These are phyloP conservation scores for Pythium dissotocum DNA, from an alignment of 352 stramenopile species.

Conservation along the genomic window DNA sequence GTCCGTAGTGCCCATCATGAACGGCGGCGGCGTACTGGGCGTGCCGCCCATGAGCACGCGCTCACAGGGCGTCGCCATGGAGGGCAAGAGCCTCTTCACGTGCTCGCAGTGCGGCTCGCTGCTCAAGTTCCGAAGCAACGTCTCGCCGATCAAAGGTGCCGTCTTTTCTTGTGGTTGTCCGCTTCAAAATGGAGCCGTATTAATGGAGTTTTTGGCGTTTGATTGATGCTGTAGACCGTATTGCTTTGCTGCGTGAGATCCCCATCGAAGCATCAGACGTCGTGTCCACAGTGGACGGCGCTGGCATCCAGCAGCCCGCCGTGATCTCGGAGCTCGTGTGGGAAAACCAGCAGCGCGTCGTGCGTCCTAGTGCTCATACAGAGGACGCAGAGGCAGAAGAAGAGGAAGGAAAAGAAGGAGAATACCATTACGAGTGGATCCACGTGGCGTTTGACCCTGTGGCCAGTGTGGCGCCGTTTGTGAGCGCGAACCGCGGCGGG, in stretches of 20 bases:
- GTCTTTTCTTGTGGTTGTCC: not conserved
- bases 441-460: conserved; percentile 44
- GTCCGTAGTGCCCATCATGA: conserved; percentile 14
- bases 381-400: conserved; percentile 1
- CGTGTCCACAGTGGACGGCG: conserved; percentile 10
- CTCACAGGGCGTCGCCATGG: conserved; percentile 43
- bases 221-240: conserved; percentile 39
- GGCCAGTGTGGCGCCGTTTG: conserved; percentile 46
- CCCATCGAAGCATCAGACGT: conserved; percentile 22
- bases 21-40: conserved; percentile 7
- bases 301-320: conserved; percentile 22
- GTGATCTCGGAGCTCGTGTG: conserved; percentile 32
- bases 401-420: no score
- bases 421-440: conserved; percentile 24
- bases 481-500: conserved; percentile 66
- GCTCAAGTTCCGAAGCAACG: conserved; percentile 69
- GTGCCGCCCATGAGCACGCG: conserved; percentile 25
- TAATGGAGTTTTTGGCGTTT: not conserved
- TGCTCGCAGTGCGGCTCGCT: conserved; percentile 69
- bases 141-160: conserved; percentile 57
- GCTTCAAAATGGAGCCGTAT: not conserved
- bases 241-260: conserved; percentile 49
- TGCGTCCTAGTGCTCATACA: not conserved
- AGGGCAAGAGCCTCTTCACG: conserved; percentile 78
- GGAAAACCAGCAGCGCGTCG: conserved; percentile 24